These are phyloP conservation scores for Dactylonectria macrodidyma DNA, from an alignment of 2,329 filamentous ascomycete genomes.

Conservation along the genomic window DNA sequence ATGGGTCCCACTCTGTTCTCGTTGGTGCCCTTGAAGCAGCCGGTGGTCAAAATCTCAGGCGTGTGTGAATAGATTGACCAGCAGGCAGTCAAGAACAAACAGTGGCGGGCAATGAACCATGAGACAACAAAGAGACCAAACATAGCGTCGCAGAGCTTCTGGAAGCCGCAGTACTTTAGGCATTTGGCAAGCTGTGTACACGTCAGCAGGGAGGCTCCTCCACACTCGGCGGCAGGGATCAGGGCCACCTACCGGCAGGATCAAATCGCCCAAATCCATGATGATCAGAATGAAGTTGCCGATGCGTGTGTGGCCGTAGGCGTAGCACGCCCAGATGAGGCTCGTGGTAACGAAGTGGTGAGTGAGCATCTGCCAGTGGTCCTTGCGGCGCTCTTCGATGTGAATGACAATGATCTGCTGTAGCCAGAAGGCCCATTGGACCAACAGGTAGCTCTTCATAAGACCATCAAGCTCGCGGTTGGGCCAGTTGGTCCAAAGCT, in stretches of 20 bases:
- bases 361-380: slow-evolving; percentile 95
- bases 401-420: slow-evolving; percentile 96
- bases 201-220: slow-evolving; percentile 63
- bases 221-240: slow-evolving; percentile 82
- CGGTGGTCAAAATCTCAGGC: slow-evolving; percentile 60
- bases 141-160: slow-evolving; percentile 81
- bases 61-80: slow-evolving; percentile 70
- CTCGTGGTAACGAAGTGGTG: slow-evolving; percentile 93
- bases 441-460: slow-evolving; percentile 91
- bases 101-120: slow-evolving; percentile 88
- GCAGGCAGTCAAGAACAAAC: slow-evolving; percentile 83
- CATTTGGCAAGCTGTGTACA: slow-evolving; percentile 88
- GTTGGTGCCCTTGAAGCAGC: slow-evolving; percentile 78
- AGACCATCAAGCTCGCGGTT: slow-evolving; percentile 80
- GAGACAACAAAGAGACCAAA: slow-evolving; percentile 89
- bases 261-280: slow-evolving; percentile 94
- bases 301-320: slow-evolving; percentile 88
- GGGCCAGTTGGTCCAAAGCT: slow-evolving; percentile 90
- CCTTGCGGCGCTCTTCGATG: slow-evolving; percentile 94
- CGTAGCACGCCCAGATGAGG: slow-evolving; percentile 86
- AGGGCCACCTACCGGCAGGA: slow-evolving; percentile 82
- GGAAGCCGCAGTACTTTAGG: slow-evolving; percentile 89
- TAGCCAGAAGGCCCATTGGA: slow-evolving; percentile 92
- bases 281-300: slow-evolving; percentile 90
- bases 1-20: slow-evolving; percentile 69